Conservation (phyloP, 2,329 filamentous ascomycete species). For the Colletotrichum orchidophilum region DNA sequence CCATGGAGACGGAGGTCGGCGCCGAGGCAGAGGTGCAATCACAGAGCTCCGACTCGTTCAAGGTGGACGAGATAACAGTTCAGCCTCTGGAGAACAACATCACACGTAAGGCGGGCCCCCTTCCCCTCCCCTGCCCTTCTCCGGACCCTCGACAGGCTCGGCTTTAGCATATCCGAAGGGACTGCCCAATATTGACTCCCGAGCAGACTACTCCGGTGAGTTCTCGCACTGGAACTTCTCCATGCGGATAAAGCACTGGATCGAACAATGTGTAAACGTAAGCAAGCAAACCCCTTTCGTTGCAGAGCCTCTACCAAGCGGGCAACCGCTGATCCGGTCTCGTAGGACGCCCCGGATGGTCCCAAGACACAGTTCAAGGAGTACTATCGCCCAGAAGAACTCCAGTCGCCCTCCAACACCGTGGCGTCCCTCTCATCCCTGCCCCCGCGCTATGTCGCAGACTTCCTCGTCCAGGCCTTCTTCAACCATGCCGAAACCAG, state of each 20-base stretch:
- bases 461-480: conserved; percentile 57
- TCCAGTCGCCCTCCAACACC: conserved; percentile 51
- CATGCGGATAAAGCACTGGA: conserved; percentile 59
- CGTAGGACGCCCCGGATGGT: conserved; percentile 25
- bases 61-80: conserved; percentile 44
- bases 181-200: conserved; percentile 1
- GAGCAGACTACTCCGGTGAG: conserved; percentile 59
- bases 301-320: background rate
- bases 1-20: conserved; percentile 15
- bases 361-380: conserved; percentile 45
- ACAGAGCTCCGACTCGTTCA: conserved; percentile 23
- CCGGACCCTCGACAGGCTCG: background rate
- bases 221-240: conserved; percentile 65
- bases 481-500: conserved; percentile 59
- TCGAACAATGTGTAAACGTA: conserved; percentile 52
- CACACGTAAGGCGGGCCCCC: conserved; percentile 45
- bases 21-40: conserved; percentile 23
- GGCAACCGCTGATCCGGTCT: background rate
- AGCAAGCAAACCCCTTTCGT: background rate
- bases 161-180: background rate
- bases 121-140: background rate
- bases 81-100: conserved; percentile 52
- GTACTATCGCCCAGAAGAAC: conserved; percentile 56
- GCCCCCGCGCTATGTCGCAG: conserved; percentile 56
- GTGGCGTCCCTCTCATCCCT: conserved; percentile 50